Conservation (phyloP, 257 asterid genomes). For the Rauvolfia tetraphylla region DNA sequence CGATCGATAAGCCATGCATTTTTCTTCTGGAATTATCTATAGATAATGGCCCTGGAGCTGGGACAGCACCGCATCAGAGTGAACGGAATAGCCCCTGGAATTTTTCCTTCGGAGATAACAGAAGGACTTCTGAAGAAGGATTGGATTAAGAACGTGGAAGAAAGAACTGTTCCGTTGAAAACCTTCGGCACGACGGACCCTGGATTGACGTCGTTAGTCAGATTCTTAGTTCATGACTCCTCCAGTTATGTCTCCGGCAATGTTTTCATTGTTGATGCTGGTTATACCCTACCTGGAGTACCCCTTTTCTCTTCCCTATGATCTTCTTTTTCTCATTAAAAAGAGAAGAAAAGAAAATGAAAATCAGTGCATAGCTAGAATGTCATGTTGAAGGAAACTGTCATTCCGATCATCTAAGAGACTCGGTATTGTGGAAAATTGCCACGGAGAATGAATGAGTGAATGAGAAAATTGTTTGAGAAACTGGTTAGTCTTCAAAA, state of each 20-base stretch:
- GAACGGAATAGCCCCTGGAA: slow-evolving; percentile 9
- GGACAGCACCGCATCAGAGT: slow-evolving; percentile 15
- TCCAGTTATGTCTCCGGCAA: slow-evolving; percentile 14
- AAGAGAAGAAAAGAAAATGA: too few species aligned
- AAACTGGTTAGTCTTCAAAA: too few species aligned
- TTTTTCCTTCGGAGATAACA: slow-evolving; percentile 11
- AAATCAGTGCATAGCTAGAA: too few species aligned
- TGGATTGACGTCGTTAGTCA: slow-evolving; percentile 11
- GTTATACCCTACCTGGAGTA: slow-evolving; percentile 11
- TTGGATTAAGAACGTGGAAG: slow-evolving; percentile 3
- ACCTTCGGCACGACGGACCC: slow-evolving; percentile 13
- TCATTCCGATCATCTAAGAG: too few species aligned
- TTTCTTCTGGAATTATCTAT: not conserved
- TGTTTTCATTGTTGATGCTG: slow-evolving; percentile 22
- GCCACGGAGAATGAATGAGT: too few species aligned
- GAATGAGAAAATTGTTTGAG: too few species aligned
- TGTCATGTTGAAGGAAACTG: too few species aligned
- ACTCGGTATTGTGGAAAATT: too few species aligned
- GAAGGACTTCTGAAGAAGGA: slow-evolving; percentile 3
- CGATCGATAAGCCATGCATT: too few species aligned
- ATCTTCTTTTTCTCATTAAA: not conserved
- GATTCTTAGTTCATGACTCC: slow-evolving; percentile 21
- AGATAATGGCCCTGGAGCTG: slow-evolving; percentile 22
- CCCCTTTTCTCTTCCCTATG: slow-evolving; percentile 14
- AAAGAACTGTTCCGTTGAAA: slow-evolving; percentile 9